Base-by-base conservation (phyloP, 2,329 filamentous ascomycete genomes). In the Stagonosporopsis tanaceti region DNA sequence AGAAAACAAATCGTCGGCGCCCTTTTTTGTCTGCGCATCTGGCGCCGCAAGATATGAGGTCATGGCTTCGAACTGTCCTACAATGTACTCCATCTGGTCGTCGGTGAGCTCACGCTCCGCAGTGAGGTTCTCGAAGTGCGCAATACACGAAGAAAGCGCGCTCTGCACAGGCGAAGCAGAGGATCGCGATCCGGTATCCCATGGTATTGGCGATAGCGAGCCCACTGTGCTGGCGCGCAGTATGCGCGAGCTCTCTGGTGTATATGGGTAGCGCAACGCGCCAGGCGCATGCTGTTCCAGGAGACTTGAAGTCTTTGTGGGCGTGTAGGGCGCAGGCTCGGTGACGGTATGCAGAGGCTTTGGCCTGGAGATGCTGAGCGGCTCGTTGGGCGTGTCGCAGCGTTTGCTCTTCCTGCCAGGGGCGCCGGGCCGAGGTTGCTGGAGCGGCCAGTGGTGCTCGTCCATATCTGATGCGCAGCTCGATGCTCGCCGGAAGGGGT, bases 11-110 rank as follows among this genome's bases (percentile, higher is more conserved):
- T 67, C 54, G 24, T 71, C 65, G 37, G 70, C 63, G 1, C 64
- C 56, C 8, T 57, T 60, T 17, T 57, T 53, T 0, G 64, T 62
- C 20, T 72, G 67, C 17, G 70, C 45, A 25, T 68, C 67, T 6
- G 70, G 69, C 6, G 66, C 64, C 7, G 70, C 66, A 15, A 76
- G 71, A 39, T 64, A 67, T 1, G 60, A 59, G 6, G 68, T 67
- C 62, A 76, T 73, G 45, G 67, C 63, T 52, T 76, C 73, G 42
- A 76, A 71, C 41, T 70, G 68, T 14, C 62, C 60, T 2, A 76
- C 62, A 20, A 76, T 66, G 45, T 71, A 74, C 42, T 74, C 70
- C 66, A 76, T 69, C 52, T 76, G 72, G 27, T 70, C 65, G 24
- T 73, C 70, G 32, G 66, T 69, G 4, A 72, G 73, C 41, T 72